phyloP scores from a whole-genome alignment of 2,329 filamentous ascomycete species.

The Lasiodiplodia theobromae region DNA sequence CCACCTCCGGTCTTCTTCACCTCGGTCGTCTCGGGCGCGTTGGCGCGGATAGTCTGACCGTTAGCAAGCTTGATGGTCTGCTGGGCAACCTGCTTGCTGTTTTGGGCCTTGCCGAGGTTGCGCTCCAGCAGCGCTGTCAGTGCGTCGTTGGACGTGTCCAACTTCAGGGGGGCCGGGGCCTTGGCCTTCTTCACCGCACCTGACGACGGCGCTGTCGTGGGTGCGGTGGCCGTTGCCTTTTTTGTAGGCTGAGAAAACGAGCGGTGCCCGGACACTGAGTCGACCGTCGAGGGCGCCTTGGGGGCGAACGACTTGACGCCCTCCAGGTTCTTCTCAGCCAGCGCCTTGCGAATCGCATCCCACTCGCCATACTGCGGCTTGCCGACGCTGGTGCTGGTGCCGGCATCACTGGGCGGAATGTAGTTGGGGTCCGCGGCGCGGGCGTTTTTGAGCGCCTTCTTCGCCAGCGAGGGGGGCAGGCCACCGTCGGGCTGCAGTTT shows the following conservation, averaged over 20 bases:
- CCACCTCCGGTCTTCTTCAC: constrained; percentile 7
- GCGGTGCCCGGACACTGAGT: constrained; percentile 23
- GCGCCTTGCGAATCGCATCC: constrained; percentile 26
- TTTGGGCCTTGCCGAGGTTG: constrained; percentile 22
- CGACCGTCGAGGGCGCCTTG: constrained; percentile 21
- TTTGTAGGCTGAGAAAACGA: constrained; percentile 27
- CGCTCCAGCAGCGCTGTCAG: constrained; percentile 14
- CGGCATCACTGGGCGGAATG: not conserved
- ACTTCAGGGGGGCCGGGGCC: constrained; percentile 2
- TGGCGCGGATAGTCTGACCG: constrained; percentile 19
- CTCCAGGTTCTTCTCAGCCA: constrained; percentile 20
- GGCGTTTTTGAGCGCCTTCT: constrained; percentile 30
- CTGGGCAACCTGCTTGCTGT: constrained; percentile 25
- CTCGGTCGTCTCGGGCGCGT: constrained; percentile 4
- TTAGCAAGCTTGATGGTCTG: constrained; percentile 28
- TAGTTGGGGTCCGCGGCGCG: constrained; percentile 21
- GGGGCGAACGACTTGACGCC: constrained; percentile 28
- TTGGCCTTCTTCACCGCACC: constrained; percentile 6
- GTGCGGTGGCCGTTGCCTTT: not conserved
- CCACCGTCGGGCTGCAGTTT: constrained; percentile 18
- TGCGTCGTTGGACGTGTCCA: constrained; percentile 24
- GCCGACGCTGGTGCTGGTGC: constrained; percentile 12
- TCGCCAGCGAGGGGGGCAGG: constrained; percentile 21
- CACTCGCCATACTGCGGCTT: constrained; percentile 30
- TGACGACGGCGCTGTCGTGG: not conserved